phyloP scores from a whole-genome alignment of 2,329 filamentous ascomycete genomes.

The Diaporthe citri region DNA sequence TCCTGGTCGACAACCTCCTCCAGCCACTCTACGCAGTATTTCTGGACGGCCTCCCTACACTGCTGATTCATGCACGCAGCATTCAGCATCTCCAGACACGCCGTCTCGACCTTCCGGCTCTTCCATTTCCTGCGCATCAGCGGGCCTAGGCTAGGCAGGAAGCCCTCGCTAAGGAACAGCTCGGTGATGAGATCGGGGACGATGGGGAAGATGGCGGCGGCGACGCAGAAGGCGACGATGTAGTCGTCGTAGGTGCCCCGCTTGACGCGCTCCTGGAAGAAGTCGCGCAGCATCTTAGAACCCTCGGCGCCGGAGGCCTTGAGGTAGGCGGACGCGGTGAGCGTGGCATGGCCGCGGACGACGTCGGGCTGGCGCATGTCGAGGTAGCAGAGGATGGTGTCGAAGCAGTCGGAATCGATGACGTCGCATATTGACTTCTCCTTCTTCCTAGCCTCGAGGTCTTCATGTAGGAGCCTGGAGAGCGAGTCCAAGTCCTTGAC shows the following conservation, averaged over 20 bases:
- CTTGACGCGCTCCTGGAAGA: constrained; percentile 79
- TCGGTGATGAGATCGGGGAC: constrained; percentile 79
- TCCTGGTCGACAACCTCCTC: constrained; percentile 84
- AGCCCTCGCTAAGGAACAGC: constrained; percentile 90
- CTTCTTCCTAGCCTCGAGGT: constrained; percentile 59
- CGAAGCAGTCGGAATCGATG: constrained; percentile 81
- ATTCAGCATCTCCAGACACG: constrained; percentile 89
- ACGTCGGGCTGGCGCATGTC: constrained; percentile 83
- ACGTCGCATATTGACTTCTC: constrained; percentile 68
- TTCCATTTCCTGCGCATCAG: constrained; percentile 86
- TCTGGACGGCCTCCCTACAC: constrained; percentile 86
- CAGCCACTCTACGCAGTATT: constrained; percentile 89
- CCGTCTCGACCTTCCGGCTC: constrained; percentile 86
- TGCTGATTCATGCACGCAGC: constrained; percentile 87
- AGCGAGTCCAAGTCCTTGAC: constrained; percentile 70
- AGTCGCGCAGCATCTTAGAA: constrained; percentile 76
- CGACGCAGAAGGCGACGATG: constrained; percentile 93
- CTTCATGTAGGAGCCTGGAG: constrained; percentile 70
- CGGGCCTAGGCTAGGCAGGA: constrained; percentile 81
- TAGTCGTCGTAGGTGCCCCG: constrained; percentile 88
- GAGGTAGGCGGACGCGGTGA: constrained; percentile 86
- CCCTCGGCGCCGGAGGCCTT: constrained; percentile 81
- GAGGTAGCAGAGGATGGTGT: constrained; percentile 87
- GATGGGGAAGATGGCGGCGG: constrained; percentile 88
- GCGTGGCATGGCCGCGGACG: constrained; percentile 83